Percentiles rank a stretch among this genome's conserved stretches.
Conservation (phyloP, 805 yeast genomes). For the Candida koratica region DNA sequence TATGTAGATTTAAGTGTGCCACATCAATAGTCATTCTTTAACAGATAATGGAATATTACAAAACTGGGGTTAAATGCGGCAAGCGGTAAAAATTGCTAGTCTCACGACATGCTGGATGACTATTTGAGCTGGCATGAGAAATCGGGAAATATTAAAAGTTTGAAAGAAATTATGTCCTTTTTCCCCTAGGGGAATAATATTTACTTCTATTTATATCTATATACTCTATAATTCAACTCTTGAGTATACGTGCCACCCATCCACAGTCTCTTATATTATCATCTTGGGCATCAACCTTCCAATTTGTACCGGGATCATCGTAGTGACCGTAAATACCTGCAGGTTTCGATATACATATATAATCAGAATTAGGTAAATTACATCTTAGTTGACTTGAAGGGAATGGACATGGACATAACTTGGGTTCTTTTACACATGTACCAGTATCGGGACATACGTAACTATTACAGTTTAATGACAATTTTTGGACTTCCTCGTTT, state of each 20-base stretch:
- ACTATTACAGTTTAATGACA: constrained; percentile 48
- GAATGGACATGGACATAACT: constrained; percentile 87
- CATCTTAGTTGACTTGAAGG: constrained; percentile 85
- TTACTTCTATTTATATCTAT: constrained; percentile 1
- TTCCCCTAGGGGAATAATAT: no score
- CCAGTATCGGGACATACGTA: constrained; percentile 84
- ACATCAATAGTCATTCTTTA: constrained; percentile 14
- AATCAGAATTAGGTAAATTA: constrained; percentile 62
- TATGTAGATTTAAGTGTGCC: background rate
- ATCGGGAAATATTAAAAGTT: no score
- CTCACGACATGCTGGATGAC: no score
- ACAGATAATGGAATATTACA: background rate
- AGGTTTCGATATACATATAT: constrained; percentile 82
- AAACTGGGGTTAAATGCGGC: constrained; percentile 9
- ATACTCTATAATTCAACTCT: constrained; percentile 25
- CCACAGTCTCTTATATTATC: constrained; percentile 68
- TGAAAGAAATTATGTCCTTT: no score
- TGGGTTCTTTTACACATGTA: constrained; percentile 63
- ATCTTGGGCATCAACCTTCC: constrained; percentile 49
- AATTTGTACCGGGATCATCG: constrained; percentile 42
- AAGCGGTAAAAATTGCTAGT: constrained; percentile 7
- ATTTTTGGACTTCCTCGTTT: constrained; percentile 36
- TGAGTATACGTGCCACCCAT: constrained; percentile 73
- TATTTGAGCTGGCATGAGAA: no score
- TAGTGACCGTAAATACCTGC: constrained; percentile 39